phyloP scores from a whole-genome alignment of 306 rosid genomes.

The Spatholobus suberectus region DNA sequence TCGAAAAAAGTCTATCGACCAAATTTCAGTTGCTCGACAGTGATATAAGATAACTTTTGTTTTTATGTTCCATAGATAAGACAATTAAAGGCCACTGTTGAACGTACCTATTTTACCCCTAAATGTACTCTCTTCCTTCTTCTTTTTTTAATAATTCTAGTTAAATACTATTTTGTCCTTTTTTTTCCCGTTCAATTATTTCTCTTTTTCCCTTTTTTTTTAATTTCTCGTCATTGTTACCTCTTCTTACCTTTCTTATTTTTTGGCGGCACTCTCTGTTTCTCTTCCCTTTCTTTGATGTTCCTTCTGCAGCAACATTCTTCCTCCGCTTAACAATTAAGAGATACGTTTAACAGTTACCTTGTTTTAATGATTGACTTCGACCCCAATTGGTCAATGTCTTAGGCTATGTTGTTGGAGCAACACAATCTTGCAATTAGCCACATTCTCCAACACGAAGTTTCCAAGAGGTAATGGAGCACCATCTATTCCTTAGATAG shows the following conservation, averaged over 20 bases:
- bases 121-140: too few species aligned
- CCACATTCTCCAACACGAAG: not conserved
- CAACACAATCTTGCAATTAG: not conserved
- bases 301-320: too few species aligned
- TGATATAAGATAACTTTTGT: not conserved
- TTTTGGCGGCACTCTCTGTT: not conserved
- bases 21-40: not conserved
- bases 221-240: too few species aligned
- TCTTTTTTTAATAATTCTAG: not conserved
- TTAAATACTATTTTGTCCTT: too few species aligned
- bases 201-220: not conserved
- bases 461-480: not conserved
- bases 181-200: not conserved
- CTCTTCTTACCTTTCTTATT: not conserved
- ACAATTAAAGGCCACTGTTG: not conserved
- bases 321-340: not conserved
- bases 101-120: too few species aligned
- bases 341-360: not conserved
- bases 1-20: not conserved
- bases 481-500: not conserved
- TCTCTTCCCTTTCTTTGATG: too few species aligned
- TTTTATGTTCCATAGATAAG: not conserved
- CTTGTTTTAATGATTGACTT: not conserved
- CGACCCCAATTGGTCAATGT: too few species aligned
- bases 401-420: too few species aligned